Percentiles rank a stretch among this genome's conserved stretches.
Evolutionary conservation across 495 filamentous ascomycete genomes (phyloP).

Genomic region (Penicillium chermesinum): DNA sequence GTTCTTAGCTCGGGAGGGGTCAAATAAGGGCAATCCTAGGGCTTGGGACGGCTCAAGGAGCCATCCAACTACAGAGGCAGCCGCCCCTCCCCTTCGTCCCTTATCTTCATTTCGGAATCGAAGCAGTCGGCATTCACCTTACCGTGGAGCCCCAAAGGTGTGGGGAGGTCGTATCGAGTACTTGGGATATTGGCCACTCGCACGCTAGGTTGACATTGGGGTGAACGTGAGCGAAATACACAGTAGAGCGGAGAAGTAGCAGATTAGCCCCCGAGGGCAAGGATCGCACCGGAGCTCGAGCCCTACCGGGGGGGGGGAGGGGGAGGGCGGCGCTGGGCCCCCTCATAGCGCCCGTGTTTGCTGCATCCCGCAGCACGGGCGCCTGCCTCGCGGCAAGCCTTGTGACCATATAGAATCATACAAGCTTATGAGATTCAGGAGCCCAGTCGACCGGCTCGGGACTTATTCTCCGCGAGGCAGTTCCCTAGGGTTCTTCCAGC

Average conservation of each 20-base stretch:
- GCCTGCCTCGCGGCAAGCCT: not conserved
- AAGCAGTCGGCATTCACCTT: conserved; percentile 2
- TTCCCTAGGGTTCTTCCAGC: not conserved
- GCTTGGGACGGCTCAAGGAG: no score
- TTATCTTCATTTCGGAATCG: no score
- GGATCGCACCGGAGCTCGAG: not conserved
- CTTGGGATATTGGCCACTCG: conserved; percentile 9
- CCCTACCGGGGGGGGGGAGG: not conserved
- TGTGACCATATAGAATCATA: not conserved
- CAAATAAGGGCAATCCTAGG: conserved; percentile 1
- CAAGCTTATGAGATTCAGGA: not conserved
- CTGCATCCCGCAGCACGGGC: not conserved
- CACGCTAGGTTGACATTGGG: no score
- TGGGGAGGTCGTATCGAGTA: conserved; percentile 12
- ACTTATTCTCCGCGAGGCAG: not conserved
- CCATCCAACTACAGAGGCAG: no score
- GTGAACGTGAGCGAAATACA: no score
- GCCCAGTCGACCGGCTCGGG: not conserved
- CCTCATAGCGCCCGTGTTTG: not conserved
- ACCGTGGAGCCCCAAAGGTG: conserved; percentile 14
- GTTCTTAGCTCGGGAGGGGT: not conserved
- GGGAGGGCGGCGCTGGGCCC: not conserved
- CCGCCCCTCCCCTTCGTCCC: no score
- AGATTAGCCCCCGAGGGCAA: no score
- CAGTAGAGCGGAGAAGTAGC: no score